Conservation (phyloP, 257 asterid species). For the Orobanche coerulescens region DNA sequence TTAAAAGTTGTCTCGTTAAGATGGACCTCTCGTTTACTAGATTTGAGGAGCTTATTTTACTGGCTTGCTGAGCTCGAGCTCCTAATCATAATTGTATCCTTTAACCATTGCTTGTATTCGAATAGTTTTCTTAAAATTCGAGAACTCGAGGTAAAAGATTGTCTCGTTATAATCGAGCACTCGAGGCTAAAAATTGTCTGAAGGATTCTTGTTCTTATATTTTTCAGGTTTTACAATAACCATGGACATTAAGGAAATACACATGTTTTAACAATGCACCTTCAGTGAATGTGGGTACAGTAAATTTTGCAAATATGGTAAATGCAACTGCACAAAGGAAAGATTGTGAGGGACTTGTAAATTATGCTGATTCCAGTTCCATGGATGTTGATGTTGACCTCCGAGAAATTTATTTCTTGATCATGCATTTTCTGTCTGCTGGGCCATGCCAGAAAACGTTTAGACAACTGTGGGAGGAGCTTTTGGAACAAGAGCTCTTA, state of each 20-base stretch:
- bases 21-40: too few species aligned
- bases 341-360: slow-evolving; percentile 46
- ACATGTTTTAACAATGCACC: slow-evolving; percentile 32
- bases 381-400: slow-evolving; percentile 63
- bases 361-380: slow-evolving; percentile 32
- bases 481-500: slow-evolving; percentile 74
- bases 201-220: slow-evolving; percentile 21
- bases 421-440: slow-evolving; percentile 87
- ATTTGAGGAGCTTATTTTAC: neutral
- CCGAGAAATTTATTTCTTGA: slow-evolving; percentile 77
- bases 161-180: too few species aligned
- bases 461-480: slow-evolving; percentile 56
- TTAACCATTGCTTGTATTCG: neutral
- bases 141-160: too few species aligned
- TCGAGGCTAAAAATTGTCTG: too few species aligned
- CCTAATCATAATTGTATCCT: neutral
- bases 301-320: slow-evolving; percentile 36
- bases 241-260: slow-evolving; percentile 56
- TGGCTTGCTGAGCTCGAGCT: neutral
- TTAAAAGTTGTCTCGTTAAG: neutral
- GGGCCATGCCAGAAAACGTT: slow-evolving; percentile 83
- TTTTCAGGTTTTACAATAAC: slow-evolving; percentile 34
- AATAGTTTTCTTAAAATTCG: slow-evolving; percentile 11
- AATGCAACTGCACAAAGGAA: slow-evolving; percentile 41
- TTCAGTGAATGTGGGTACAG: slow-evolving; percentile 37